Evolutionary conservation across 129 eudicot species (phyloP), one percentile per base, ranked within the genome.

Genomic region (Oenanthe sinensis): DNA sequence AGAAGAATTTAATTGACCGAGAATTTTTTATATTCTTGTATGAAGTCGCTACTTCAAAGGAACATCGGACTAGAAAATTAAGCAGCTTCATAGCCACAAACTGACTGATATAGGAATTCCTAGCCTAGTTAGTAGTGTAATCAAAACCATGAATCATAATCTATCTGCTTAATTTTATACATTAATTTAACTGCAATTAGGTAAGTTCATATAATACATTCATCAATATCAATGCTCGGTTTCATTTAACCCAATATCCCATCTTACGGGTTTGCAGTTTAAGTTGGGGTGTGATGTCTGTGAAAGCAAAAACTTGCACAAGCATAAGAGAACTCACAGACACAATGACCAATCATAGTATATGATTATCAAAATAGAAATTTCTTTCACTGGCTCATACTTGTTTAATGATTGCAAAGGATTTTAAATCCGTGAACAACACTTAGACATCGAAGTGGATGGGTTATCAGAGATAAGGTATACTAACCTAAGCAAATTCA

Each of bases 401-500:
- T 37, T 71, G 20, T 19, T 22, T 71, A 20, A 40, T 3, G 13
- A 40, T 36, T 69, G 26, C 74, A 1, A 69, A 46, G 45, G 17
- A 63, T 10, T 14, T 33, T 19, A 45, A 45, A 65, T 46, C 76
- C 6, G 30, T 17, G 30, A 7, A 44, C 16, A 46, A 24, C 68
- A 74, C 13, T 26, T 24, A 70, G 22, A 22, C 3, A 48, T 3
- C 2, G 10, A 62, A 49, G 15, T 65, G 40, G 37, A 78, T 5
- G 9, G 22, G 39, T 19, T 37, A 58, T 15, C 8, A 65, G 40
- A 30, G 19, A 28, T 63, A 24, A 77, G n/a, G 40, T 15, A 36
- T 45, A 79, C 49, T 65, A 82, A 82, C 36, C 75, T 6, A 77
- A 8, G 37, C 4, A 39, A 37, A 79, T 22, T 22, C 7, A 24